Evolutionary conservation across 164 flowering plant species (phyloP).

Genomic region (Piper longum): DNA sequence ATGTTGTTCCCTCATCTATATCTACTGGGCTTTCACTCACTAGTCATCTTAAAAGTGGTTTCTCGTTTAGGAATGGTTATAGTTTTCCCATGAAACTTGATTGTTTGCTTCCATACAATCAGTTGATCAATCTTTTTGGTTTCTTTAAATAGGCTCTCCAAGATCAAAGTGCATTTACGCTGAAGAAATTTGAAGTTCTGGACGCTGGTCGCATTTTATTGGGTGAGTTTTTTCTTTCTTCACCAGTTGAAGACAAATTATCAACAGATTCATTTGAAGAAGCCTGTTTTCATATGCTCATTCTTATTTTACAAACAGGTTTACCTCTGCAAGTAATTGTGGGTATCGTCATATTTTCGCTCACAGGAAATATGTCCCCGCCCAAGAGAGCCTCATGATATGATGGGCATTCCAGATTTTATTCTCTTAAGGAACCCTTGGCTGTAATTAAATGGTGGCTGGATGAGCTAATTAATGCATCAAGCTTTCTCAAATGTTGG

Average conservation of each 20-base stretch:
- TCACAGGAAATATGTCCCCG: conserved; percentile 35
- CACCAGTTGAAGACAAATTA: neutral
- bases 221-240: neutral
- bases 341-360: conserved; percentile 21
- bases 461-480: neutral
- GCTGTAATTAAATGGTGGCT: neutral
- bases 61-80: conserved; percentile 3
- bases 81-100: neutral
- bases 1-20: conserved; percentile 28
- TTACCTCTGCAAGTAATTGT: conserved; percentile 21
- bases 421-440: too few relatives aligned
- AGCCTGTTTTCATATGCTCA: neutral
- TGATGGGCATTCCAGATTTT: neutral
- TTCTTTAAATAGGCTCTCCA: neutral
- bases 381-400: conserved; percentile 35
- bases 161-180: neutral
- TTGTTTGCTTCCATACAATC: neutral
- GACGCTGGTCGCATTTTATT: conserved; percentile 1
- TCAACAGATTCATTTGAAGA: neutral
- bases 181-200: neutral
- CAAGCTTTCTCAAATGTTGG: neutral
- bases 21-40: conserved; percentile 22
- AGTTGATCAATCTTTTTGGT: neutral
- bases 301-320: conserved; percentile 15
- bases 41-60: conserved; percentile 14